Evolutionary conservation across 441 rosid genomes (phyloP).

Genomic region (Manihot esculenta): DNA sequence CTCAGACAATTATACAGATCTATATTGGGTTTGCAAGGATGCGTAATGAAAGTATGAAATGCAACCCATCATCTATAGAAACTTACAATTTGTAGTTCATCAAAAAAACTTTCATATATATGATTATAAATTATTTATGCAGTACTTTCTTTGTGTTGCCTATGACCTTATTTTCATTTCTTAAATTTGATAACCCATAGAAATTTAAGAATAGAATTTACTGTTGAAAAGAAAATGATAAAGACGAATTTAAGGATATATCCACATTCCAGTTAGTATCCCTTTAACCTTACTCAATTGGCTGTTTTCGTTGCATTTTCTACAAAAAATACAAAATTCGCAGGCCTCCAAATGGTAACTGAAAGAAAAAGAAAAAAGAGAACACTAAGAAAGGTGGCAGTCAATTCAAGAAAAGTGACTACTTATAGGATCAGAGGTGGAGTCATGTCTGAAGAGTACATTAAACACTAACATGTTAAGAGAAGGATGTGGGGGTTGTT

Average conservation of each 20-base stretch:
- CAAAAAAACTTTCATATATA: neutral
- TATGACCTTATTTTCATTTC: neutral
- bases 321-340: neutral
- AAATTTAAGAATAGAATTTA: too few species aligned
- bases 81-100: neutral
- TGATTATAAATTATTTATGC: neutral
- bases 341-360: neutral
- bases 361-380: conserved; percentile 11
- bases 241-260: too few species aligned
- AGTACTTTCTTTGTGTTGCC: neutral
- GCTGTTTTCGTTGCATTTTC: neutral
- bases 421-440: conserved; percentile 26
- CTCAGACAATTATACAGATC: neutral
- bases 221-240: too few species aligned
- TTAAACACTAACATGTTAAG: conserved; percentile 5
- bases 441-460: conserved; percentile 32
- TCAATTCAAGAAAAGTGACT: conserved; percentile 34
- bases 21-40: neutral
- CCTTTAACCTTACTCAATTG: too few species aligned
- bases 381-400: conserved; percentile 33
- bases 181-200: neutral
- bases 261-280: too few species aligned
- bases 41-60: neutral
- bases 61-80: neutral
- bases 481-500: neutral